Conservation (phyloP, 257 asterid genomes). For the Ehretia macrophylla region DNA sequence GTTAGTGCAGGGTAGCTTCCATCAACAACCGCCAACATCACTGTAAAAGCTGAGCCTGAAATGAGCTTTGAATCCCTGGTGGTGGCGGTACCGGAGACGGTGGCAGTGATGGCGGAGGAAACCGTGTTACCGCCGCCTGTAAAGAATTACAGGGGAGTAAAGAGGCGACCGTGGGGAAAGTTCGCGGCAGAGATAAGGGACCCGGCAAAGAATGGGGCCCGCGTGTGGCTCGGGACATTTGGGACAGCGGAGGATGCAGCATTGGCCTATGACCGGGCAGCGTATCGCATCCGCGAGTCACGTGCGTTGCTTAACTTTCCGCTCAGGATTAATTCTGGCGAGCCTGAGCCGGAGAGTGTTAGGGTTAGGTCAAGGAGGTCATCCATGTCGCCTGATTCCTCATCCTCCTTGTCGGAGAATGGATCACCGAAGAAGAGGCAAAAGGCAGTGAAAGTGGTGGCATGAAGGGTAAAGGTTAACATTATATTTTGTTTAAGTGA, state of each 20-base stretch:
- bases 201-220: slow-evolving; percentile 39
- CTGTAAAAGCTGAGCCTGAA: slow-evolving; percentile 22
- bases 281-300: slow-evolving; percentile 41
- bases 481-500: too few species aligned
- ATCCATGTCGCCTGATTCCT: slow-evolving; percentile 3
- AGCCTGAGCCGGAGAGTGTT: slow-evolving; percentile 29
- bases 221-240: slow-evolving; percentile 43
- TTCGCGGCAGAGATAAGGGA: slow-evolving; percentile 50
- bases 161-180: slow-evolving; percentile 45
- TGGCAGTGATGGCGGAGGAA: neutral
- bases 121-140: slow-evolving; percentile 9
- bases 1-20: neutral
- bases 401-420: slow-evolving; percentile 9
- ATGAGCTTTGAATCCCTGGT: neutral
- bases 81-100: neutral
- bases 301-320: slow-evolving; percentile 46
- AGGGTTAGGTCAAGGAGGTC: slow-evolving; percentile 25
- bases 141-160: slow-evolving; percentile 37
- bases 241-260: slow-evolving; percentile 48
- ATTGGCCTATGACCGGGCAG: slow-evolving; percentile 38
- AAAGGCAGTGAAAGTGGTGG: slow-evolving; percentile 11
- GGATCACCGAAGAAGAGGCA: slow-evolving; percentile 21
- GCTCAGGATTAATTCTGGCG: slow-evolving; percentile 33
- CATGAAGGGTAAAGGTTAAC: too few species aligned
- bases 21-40: neutral